phyloP scores from a whole-genome alignment of 208 protist genomes.

The Novymonas esmeraldas region DNA sequence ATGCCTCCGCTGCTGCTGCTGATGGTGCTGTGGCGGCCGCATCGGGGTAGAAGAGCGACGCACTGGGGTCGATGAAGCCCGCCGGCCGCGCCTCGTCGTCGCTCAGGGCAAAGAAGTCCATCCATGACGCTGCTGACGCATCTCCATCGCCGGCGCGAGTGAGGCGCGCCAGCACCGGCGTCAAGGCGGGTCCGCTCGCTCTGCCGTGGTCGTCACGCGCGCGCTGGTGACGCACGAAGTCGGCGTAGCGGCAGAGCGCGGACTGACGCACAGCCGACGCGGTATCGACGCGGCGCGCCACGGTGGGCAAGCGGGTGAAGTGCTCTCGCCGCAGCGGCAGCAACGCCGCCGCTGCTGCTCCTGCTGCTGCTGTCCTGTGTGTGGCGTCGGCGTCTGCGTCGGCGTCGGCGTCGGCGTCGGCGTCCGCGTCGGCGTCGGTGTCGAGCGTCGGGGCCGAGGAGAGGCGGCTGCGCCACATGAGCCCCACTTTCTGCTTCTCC shows the following conservation, averaged over 20 bases:
- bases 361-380: too few relatives aligned
- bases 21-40: background rate
- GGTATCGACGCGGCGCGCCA: background rate
- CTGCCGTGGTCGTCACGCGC: background rate
- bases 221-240: conserved; percentile 25
- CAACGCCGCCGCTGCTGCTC: too few relatives aligned
- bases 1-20: conserved; percentile 2
- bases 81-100: conserved; percentile 34
- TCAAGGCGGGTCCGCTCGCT: background rate
- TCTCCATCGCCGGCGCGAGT: too few relatives aligned
- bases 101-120: conserved; percentile 40
- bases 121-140: conserved; percentile 25
- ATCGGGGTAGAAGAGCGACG: conserved; percentile 26
- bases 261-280: conserved; percentile 19
- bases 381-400: too few relatives aligned
- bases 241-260: conserved; percentile 23
- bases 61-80: conserved; percentile 20
- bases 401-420: too few relatives aligned
- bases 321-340: conserved; percentile 16
- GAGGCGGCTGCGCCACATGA: too few relatives aligned
- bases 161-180: conserved; percentile 11
- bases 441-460: too few relatives aligned
- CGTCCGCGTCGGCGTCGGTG: too few relatives aligned
- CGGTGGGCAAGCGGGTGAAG: conserved; percentile 10
- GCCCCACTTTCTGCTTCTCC: too few relatives aligned